phyloP scores from a whole-genome alignment of 192 early-diverging fungal genomes.

The Backusella westeae region DNA sequence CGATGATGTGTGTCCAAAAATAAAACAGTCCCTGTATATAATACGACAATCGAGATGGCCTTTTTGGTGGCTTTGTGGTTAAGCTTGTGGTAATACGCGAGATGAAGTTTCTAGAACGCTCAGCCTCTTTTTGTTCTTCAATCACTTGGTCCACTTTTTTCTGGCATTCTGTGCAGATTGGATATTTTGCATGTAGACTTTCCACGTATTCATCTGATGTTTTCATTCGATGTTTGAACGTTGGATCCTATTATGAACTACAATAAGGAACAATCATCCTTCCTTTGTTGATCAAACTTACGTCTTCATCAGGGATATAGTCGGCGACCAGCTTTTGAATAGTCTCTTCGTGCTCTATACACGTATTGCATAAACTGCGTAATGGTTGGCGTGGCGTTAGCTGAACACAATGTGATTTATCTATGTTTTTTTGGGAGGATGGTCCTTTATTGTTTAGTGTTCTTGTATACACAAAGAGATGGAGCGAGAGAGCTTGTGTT shows the following conservation, averaged over 20 bases:
- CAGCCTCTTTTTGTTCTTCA: slow-evolving; percentile 1
- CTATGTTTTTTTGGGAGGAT: neutral
- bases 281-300: neutral
- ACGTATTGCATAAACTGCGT: neutral
- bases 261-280: neutral
- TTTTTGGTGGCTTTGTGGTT: neutral
- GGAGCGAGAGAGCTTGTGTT: neutral
- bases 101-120: neutral
- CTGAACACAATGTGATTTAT: neutral
- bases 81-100: neutral
- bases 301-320: slow-evolving; percentile 9
- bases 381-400: neutral
- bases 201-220: neutral
- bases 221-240: neutral
- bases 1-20: neutral
- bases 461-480: neutral
- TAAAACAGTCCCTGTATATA: neutral
- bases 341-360: neutral
- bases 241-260: neutral
- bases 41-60: neutral
- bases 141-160: neutral
- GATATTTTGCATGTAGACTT: neutral
- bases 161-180: slow-evolving; percentile 11
- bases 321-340: neutral
- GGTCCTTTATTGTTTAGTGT: neutral